phyloP scores from a whole-genome alignment of 164 flowering plant species.

The Buxus sempervirens region DNA sequence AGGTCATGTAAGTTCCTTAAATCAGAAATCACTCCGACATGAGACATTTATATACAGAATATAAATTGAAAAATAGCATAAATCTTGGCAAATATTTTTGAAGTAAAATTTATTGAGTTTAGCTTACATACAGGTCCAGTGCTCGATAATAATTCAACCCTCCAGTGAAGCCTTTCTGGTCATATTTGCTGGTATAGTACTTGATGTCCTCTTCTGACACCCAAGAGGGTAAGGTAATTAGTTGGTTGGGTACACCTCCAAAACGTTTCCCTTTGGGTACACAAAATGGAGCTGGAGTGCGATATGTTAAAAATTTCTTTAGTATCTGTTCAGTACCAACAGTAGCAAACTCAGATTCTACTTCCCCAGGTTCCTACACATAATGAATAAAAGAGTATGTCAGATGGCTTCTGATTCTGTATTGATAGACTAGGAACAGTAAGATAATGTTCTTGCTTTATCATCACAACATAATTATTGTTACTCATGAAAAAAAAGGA shows the following conservation, averaged over 20 bases:
- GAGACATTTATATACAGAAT: too few relatives aligned
- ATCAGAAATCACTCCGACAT: too few relatives aligned
- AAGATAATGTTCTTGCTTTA: too few relatives aligned
- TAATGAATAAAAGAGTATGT: neutral
- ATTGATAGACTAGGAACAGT: too few relatives aligned
- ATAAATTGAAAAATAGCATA: too few relatives aligned
- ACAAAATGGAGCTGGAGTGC: slow-evolving; percentile 40
- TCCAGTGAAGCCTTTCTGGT: slow-evolving; percentile 36
- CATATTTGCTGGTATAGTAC: slow-evolving; percentile 34
- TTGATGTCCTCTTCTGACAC: slow-evolving; percentile 19
- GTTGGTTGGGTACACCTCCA: slow-evolving; percentile 22
- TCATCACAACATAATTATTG: neutral
- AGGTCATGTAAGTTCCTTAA: neutral
- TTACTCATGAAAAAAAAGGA: too few relatives aligned
- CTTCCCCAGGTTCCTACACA: slow-evolving; percentile 55
- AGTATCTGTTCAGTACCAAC: slow-evolving; percentile 29
- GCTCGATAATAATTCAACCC: slow-evolving; percentile 30
- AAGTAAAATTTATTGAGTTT: neutral
- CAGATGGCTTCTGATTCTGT: neutral
- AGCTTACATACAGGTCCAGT: slow-evolving; percentile 19
- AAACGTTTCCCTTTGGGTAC: slow-evolving; percentile 45
- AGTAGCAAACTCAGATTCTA: slow-evolving; percentile 49
- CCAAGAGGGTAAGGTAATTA: slow-evolving; percentile 17
- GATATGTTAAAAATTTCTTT: slow-evolving; percentile 27
- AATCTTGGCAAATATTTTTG: too few relatives aligned